Conservation (phyloP, 192 early-diverging fungal genomes). For the Linnemannia elongata region DNA sequence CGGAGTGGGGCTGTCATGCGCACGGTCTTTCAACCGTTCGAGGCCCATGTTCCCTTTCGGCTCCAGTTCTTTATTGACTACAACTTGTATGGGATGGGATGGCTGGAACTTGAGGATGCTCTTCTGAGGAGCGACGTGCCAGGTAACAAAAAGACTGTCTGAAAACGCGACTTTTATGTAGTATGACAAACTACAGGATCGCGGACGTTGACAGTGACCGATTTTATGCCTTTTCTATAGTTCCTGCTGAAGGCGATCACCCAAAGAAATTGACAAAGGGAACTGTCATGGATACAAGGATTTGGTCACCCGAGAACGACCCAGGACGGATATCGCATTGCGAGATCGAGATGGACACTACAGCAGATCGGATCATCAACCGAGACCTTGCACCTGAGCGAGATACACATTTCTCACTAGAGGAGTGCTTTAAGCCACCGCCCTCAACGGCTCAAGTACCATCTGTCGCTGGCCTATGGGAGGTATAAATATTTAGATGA, state of each 20-base stretch:
- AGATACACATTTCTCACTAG: constrained; percentile 59
- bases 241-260: constrained; percentile 22
- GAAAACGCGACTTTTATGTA: not conserved
- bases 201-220: not conserved
- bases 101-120: constrained; percentile 71
- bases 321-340: constrained; percentile 71
- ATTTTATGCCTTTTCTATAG: constrained; percentile 17
- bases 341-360: constrained; percentile 83
- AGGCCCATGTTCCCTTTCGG: constrained; percentile 85
- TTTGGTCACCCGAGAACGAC: constrained; percentile 36
- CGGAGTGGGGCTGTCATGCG: constrained; percentile 81
- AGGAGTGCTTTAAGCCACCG: constrained; percentile 45
- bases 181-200: not conserved
- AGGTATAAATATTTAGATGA: constrained; percentile 13
- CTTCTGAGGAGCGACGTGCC: constrained; percentile 34
- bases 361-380: constrained; percentile 76
- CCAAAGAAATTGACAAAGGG: constrained; percentile 31
- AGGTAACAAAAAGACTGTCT: constrained; percentile 14
- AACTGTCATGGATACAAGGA: constrained; percentile 26
- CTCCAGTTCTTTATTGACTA: constrained; percentile 91
- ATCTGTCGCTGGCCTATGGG: constrained; percentile 50
- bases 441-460: constrained; percentile 44
- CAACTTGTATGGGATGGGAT: constrained; percentile 91
- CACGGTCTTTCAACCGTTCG: constrained; percentile 76
- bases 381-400: constrained; percentile 63